Evolutionary conservation across 176 grass and related monocot species (phyloP).

Genomic region (Otatea glauca): DNA sequence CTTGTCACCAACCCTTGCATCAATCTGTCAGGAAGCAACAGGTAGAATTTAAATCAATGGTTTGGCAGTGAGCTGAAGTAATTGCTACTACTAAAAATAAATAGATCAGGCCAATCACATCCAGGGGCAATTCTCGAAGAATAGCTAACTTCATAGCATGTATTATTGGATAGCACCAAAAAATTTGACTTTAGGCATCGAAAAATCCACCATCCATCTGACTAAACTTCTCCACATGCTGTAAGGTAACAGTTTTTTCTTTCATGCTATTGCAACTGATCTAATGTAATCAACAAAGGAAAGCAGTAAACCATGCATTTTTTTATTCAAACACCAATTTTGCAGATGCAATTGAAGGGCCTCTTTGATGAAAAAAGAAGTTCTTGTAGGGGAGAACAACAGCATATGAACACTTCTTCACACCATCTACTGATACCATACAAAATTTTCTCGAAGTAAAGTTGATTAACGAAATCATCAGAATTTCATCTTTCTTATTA

Average conservation of each 20-base stretch:
- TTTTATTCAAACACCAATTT: background rate
- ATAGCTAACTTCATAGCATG: background rate
- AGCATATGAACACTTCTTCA: background rate
- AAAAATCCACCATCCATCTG: background rate
- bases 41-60: background rate
- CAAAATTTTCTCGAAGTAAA: background rate
- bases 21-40: conserved; percentile 37
- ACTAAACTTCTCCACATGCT: background rate
- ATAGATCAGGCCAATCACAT: background rate
- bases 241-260: background rate
- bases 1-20: conserved; percentile 58
- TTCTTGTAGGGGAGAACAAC: background rate
- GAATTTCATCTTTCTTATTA: background rate
- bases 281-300: background rate
- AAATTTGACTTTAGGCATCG: background rate
- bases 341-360: background rate
- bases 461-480: background rate
- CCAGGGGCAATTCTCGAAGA: background rate
- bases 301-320: background rate
- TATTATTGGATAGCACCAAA: background rate
- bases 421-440: background rate
- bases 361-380: background rate
- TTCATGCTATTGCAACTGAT: background rate
- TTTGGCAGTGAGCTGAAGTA: background rate
- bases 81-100: conserved; percentile 17